Conservation (phyloP, 169 alveolate genomes). For the Plasmodium falciparum region DNA sequence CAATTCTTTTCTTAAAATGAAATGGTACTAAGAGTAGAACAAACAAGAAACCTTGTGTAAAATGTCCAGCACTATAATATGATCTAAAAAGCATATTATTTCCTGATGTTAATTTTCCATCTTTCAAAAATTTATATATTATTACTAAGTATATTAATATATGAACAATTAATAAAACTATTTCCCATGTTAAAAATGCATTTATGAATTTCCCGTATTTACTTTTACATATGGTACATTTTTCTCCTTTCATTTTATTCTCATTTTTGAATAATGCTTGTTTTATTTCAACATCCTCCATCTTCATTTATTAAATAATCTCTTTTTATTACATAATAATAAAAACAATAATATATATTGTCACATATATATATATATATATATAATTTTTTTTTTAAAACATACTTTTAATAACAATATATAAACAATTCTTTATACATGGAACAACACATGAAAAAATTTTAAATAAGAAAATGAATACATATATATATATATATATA, state of each 20-base stretch:
- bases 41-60: slow-evolving; percentile 36
- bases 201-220: slow-evolving; percentile 15
- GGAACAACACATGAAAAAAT: too few species aligned
- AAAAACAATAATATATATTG: too few species aligned
- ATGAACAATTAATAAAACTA: slow-evolving; percentile 22
- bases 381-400: neutral
- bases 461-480: too few species aligned
- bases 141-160: slow-evolving; percentile 25
- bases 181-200: slow-evolving; percentile 41
- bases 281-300: slow-evolving; percentile 35
- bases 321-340: neutral
- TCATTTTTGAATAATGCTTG: slow-evolving; percentile 16
- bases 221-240: slow-evolving; percentile 17
- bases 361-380: neutral
- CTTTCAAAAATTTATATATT: slow-evolving; percentile 27
- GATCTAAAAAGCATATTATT: slow-evolving; percentile 27
- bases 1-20: slow-evolving; percentile 22
- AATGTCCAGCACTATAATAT: slow-evolving; percentile 35
- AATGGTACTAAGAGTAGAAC: slow-evolving; percentile 49
- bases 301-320: neutral
- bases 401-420: too few species aligned
- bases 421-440: too few species aligned
- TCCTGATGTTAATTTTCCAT: neutral
- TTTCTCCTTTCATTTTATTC: neutral
- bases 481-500: too few species aligned